Evolutionary conservation across 345 rosid genomes (phyloP).

Genomic region (Odontarrhena argentea): DNA sequence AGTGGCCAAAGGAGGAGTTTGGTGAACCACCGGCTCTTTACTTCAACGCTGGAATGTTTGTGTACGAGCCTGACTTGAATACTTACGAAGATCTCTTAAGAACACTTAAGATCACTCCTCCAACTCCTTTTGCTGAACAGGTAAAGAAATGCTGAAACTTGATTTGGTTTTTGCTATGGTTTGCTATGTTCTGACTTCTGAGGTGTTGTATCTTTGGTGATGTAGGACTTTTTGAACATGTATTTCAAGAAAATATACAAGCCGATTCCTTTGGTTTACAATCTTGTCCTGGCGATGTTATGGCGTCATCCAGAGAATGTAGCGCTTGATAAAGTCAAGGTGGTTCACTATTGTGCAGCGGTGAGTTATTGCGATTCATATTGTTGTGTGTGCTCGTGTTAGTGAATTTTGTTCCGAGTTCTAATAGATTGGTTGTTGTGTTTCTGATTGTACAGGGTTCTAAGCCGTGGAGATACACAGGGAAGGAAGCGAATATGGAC

Average conservation of each 20-base stretch:
- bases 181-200: not conserved
- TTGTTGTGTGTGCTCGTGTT: too few relatives aligned
- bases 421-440: not conserved
- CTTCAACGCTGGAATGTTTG: constrained; percentile 92
- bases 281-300: constrained; percentile 81
- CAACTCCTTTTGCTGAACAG: constrained; percentile 91
- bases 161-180: not conserved
- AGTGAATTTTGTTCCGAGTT: not conserved
- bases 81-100: constrained; percentile 54
- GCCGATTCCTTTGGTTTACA: constrained; percentile 67
- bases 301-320: constrained; percentile 98
- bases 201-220: not conserved
- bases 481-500: constrained; percentile 75
- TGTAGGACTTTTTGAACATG: constrained; percentile 79
- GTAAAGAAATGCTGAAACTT: constrained; percentile 19
- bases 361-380: constrained; percentile 41
- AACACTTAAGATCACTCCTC: constrained; percentile 52
- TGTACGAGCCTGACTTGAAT: constrained; percentile 61
- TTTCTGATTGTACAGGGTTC: constrained; percentile 51
- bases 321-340: constrained; percentile 67
- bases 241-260: constrained; percentile 67
- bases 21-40: constrained; percentile 73
- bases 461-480: constrained; percentile 97
- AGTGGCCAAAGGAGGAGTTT: constrained; percentile 56
- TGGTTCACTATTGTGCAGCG: constrained; percentile 87